A percentile compares a stretch with the other conserved stretches of the same genome.
phyloP scores from a whole-genome alignment of 176 grass and related monocot genomes.

The Pontederia paniculata region DNA sequence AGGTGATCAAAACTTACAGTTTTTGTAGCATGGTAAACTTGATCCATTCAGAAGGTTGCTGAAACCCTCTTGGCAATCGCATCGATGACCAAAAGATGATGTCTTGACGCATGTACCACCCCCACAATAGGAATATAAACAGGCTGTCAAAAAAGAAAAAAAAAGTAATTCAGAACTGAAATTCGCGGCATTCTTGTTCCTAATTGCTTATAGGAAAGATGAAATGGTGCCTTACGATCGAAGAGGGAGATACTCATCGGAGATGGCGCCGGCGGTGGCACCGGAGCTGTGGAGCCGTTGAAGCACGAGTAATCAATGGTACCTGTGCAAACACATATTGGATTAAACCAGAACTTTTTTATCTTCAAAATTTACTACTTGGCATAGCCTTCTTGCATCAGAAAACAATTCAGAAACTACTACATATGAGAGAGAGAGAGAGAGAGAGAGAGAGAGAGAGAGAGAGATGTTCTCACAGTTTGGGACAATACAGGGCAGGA shows the following conservation, averaged over 20 bases:
- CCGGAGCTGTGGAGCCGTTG: constrained; percentile 19
- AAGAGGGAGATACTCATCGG: constrained; percentile 40
- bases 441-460: constrained; percentile 1
- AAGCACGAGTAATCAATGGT: constrained; percentile 49
- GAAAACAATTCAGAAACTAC: no score
- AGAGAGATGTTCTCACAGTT: constrained; percentile 46
- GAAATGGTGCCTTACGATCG: constrained; percentile 34
- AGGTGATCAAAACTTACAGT: constrained; percentile 29
- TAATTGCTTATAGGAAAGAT: background rate
- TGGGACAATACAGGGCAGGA: constrained; percentile 81
- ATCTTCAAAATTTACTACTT: no score
- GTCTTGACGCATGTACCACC: constrained; percentile 49
- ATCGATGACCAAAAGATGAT: constrained; percentile 41
- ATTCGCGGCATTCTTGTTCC: background rate
- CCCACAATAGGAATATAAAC: constrained; percentile 50
- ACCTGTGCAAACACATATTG: constrained; percentile 23
- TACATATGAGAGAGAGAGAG: background rate
- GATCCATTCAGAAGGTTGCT: constrained; percentile 66
- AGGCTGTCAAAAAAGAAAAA: constrained; percentile 33
- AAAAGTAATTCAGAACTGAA: background rate
- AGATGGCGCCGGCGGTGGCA: constrained; percentile 12
- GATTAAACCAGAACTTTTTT: no score
- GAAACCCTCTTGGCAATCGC: constrained; percentile 51
- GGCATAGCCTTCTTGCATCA: no score
- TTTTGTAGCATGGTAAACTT: constrained; percentile 53